Evolutionary conservation across 2,329 filamentous ascomycete genomes (phyloP), one percentile per base, ranked within the genome.

Genomic region (Rhynchosporium secalis): DNA sequence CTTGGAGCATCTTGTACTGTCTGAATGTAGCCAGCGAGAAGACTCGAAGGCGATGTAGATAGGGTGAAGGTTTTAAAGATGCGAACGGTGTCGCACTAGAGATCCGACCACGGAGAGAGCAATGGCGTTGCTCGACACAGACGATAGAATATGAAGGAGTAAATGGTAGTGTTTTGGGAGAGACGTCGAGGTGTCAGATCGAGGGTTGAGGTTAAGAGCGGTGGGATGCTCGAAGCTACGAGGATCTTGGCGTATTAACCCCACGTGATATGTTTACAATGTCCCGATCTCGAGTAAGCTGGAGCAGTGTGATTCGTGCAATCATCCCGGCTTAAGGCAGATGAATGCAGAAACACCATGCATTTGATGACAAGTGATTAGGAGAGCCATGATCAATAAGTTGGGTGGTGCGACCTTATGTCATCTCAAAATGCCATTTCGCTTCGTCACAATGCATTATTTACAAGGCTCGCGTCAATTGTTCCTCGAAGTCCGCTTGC

Each of bases 1-100:
- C 81, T 64, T 82, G 82, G 79, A 87, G 84, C 85, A 88, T 88
- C 66, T 64, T 75, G 72, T 45, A 65, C 20, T 36, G 54, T 61
- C 40, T 45, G 62, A 49, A 29, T 55, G 57, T 56, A 66, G 66
- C 62, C 65, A 61, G 60, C 64, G 58, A 68, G 59, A 51, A 41
- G 59, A 65, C 65, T 66, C 56, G 62, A 64, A 58, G 68, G 66
- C 61, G 67, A 55, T 41, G 43, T 13, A 58, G 56, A 58, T 58
- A 58, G 36, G 56, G 43, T 58, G 43, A 31, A 58, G 56, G 43
- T 26, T 58, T 52, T 20, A 20, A 40, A 40, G 57, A 40, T 45
- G 20, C 46, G 57, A 52, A 52, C 46, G 13, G 36, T 51, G 47
- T 59, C 58, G 58, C 46, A 43, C 31, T 48, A 29, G 40, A 41